Evolutionary conservation across 345 rosid genomes (phyloP).

Genomic region (Murraya koenigii): DNA sequence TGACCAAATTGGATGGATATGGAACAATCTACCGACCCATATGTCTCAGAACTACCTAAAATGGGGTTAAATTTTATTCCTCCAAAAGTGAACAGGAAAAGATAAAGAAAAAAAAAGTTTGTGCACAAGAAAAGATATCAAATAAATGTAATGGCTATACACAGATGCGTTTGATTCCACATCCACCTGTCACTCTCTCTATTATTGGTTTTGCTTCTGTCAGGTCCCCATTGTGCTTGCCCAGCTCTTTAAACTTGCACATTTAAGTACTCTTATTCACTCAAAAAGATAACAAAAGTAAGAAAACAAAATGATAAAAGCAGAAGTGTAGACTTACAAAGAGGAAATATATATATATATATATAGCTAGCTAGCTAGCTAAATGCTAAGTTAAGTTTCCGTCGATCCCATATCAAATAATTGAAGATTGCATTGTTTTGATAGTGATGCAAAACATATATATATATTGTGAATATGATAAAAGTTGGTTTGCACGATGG

Average conservation of each 20-base stretch:
- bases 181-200: conserved; percentile 3
- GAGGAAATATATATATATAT: background rate
- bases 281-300: background rate
- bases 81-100: background rate
- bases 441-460: background rate
- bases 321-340: background rate
- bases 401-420: background rate
- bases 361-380: background rate
- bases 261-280: background rate
- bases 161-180: conserved; percentile 35
- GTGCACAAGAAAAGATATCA: conserved; percentile 19
- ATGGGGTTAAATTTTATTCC: conserved; percentile 11
- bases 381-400: background rate
- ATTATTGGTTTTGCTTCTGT: conserved; percentile 3
- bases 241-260: background rate
- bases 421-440: background rate
- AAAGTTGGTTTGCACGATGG: background rate
- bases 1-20: conserved; percentile 21
- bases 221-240: background rate
- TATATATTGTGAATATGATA: no score
- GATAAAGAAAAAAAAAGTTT: background rate
- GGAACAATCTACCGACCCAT: conserved; percentile 23
- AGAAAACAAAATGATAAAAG: background rate
- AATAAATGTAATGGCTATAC: conserved; percentile 15
- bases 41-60: conserved; percentile 22